These are phyloP conservation scores for Rhizopogon hawkerae DNA, from an alignment of 1,284 basidiomycete species.

Conservation along the genomic window DNA sequence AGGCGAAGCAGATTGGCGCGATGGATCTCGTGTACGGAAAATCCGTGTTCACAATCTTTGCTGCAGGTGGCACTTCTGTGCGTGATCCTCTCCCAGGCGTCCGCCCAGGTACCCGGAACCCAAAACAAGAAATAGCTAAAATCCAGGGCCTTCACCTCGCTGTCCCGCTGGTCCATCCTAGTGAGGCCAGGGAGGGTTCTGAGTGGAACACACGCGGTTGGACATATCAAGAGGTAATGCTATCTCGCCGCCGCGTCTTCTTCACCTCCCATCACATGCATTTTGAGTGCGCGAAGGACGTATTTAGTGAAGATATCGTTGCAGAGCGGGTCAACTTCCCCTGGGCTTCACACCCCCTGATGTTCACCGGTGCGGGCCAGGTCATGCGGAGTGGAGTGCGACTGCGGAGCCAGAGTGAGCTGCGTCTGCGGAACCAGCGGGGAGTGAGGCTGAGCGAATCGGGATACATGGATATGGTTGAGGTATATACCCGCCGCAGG, in stretches of 20 bases:
- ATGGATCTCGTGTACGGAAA: constrained; percentile 4
- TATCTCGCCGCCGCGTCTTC: constrained; percentile 15
- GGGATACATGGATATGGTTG: too few species aligned
- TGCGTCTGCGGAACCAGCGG: too few species aligned
- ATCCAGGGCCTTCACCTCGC: constrained; percentile 15
- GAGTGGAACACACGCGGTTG: constrained; percentile 15
- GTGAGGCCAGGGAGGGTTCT: constrained; percentile 4
- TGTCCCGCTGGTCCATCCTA: constrained; percentile 11
- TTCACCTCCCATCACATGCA: constrained; percentile 17
- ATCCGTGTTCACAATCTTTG: constrained; percentile 1
- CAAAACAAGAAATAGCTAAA: constrained; percentile 9
- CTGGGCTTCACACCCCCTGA: too few species aligned
- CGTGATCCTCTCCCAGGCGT: constrained; percentile 9
- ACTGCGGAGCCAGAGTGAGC: neutral
- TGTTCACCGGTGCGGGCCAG: too few species aligned
- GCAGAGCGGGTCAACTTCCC: constrained; percentile 3
- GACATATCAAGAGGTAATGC: constrained; percentile 16
- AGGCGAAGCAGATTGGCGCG: neutral
- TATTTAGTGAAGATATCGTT: constrained; percentile 17
- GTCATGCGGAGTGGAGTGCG: neutral
- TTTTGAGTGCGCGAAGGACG: constrained; percentile 12
- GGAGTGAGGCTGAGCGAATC: too few species aligned
- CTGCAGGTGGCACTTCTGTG: neutral
- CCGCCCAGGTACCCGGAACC: neutral
- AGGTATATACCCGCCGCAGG: neutral